Conservation (phyloP, 1,139 yeast genomes). For the Protomyces inundatus region DNA sequence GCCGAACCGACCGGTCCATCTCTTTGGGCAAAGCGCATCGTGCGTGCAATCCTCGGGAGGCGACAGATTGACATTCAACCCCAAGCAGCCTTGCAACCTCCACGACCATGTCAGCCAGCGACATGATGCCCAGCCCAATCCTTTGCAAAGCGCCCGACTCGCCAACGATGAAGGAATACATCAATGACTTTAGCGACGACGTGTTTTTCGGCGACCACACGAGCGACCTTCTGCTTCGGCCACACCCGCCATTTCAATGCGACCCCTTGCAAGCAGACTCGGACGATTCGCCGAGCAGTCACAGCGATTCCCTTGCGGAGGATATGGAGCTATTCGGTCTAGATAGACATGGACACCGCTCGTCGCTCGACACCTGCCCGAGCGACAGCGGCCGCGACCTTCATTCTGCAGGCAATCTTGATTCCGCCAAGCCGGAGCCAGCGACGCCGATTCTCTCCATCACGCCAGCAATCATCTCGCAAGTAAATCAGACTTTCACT, state of each 20-base stretch:
- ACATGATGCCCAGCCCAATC: too few relatives aligned
- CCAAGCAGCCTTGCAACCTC: too few relatives aligned
- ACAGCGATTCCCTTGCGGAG: conserved; percentile 13
- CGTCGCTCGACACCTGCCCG: background rate
- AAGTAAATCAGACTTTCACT: too few relatives aligned
- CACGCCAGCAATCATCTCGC: too few relatives aligned
- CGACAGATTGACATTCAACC: too few relatives aligned
- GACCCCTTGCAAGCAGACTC: conserved; percentile 13
- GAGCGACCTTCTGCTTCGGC: conserved; percentile 3
- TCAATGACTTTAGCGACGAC: conserved; percentile 10
- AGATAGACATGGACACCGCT: background rate
- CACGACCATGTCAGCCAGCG: too few relatives aligned
- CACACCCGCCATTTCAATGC: background rate
- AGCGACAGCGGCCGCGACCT: background rate
- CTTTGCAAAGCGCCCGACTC: background rate
- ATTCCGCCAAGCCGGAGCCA: too few relatives aligned
- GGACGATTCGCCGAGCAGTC: conserved; percentile 7
- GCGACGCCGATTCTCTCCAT: too few relatives aligned
- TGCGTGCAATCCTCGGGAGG: too few relatives aligned
- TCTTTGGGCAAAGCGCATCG: too few relatives aligned
- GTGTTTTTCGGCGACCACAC: conserved; percentile 9
- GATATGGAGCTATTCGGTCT: background rate
- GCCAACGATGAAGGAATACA: background rate
- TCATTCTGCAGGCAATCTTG: too few relatives aligned
- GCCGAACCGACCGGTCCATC: too few relatives aligned